phyloP scores from a whole-genome alignment of 345 rosid species.

The Nephelium lappaceum region DNA sequence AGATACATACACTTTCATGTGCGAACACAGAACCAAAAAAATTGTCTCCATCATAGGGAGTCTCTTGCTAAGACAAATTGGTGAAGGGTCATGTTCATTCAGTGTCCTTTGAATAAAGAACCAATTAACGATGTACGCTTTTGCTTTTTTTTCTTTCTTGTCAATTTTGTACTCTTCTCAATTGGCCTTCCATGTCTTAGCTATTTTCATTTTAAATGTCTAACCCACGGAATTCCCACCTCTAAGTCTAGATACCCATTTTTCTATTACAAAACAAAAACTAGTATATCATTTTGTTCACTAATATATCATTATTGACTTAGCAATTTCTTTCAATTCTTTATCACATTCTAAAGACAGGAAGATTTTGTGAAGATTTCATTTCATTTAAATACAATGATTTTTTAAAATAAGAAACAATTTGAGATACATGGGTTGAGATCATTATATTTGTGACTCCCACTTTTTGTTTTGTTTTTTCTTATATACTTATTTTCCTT shows the following conservation, averaged over 20 bases:
- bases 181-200: conserved; percentile 17
- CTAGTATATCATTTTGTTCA: background rate
- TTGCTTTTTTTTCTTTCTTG: conserved; percentile 7
- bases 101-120: background rate
- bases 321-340: background rate
- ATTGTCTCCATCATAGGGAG: conserved; percentile 25
- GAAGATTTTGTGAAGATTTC: conserved; percentile 30
- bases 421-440: background rate
- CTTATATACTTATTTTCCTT: background rate
- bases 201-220: conserved; percentile 11
- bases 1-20: background rate
- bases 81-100: conserved; percentile 15
- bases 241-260: background rate
- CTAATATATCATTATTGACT: conserved; percentile 16
- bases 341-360: background rate
- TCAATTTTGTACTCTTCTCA: conserved; percentile 22
- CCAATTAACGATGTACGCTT: background rate
- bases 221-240: background rate
- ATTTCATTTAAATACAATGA: background rate
- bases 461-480: background rate
- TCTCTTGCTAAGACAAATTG: conserved; percentile 9
- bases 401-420: conserved; percentile 11
- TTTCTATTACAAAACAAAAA: background rate
- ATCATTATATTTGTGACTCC: conserved; percentile 10
- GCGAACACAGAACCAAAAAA: background rate